These are phyloP conservation scores for Termitomyces bulborhizus DNA, from an alignment of 768 basidiomycete species.

Conservation along the genomic window DNA sequence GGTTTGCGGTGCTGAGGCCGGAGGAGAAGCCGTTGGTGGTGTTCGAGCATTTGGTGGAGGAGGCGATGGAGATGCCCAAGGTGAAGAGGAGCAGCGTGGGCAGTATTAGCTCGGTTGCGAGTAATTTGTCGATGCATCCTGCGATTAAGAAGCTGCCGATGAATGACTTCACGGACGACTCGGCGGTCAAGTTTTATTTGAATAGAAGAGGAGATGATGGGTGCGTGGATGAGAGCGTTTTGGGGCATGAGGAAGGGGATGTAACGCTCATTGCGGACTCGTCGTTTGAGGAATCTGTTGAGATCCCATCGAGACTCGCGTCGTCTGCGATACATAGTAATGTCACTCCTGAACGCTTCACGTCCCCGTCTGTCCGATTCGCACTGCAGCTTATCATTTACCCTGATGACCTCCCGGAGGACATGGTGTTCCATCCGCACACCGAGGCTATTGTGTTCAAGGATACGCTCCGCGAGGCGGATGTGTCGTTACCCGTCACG, in stretches of 20 bases:
- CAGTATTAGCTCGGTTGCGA: slow-evolving; percentile 89
- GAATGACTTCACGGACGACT: slow-evolving; percentile 98
- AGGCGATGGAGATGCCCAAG: slow-evolving; percentile 74
- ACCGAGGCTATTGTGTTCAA: slow-evolving; percentile 94
- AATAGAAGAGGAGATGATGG: slow-evolving; percentile 51
- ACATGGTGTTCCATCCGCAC: slow-evolving; percentile 88
- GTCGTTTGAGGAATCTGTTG: slow-evolving; percentile 22
- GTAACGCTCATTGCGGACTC: slow-evolving; percentile 35
- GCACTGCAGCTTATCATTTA: slow-evolving; percentile 84
- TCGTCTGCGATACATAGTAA: slow-evolving; percentile 31
- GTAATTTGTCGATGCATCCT: slow-evolving; percentile 90
- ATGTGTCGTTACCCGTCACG: slow-evolving; percentile 38
- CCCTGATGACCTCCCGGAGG: slow-evolving; percentile 87
- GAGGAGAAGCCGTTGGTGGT: slow-evolving; percentile 82
- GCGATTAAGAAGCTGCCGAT: slow-evolving; percentile 91
- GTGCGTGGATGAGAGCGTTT: slow-evolving; percentile 32
- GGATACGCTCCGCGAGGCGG: slow-evolving; percentile 54
- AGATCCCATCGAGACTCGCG: slow-evolving; percentile 28
- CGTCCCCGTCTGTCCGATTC: slow-evolving; percentile 79
- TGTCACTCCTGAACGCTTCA: slow-evolving; percentile 67
- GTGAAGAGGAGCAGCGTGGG: slow-evolving; percentile 93
- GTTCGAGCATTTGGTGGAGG: slow-evolving; percentile 81
- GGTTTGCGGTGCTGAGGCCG: slow-evolving; percentile 64
- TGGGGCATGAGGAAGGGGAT: slow-evolving; percentile 32
- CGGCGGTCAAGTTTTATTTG: slow-evolving; percentile 93